Conservation (phyloP, 2,329 filamentous ascomycete genomes). For the Ceratocystis albifundus region DNA sequence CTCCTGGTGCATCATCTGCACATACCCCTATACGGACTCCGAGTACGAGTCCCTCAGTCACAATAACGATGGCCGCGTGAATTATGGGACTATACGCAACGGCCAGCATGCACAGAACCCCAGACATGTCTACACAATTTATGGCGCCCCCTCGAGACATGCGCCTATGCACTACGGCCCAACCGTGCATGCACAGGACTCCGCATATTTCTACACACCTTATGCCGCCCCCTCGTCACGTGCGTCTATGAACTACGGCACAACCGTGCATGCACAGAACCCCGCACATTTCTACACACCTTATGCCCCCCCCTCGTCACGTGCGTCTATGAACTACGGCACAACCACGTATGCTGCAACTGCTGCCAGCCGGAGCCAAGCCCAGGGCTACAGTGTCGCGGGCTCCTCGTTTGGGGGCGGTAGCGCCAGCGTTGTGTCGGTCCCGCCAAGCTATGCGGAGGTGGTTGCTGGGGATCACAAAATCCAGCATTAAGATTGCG, state of each 20-base stretch:
- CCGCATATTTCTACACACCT: slow-evolving; percentile 25
- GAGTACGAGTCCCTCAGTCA: slow-evolving; percentile 57
- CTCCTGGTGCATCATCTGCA: slow-evolving; percentile 95
- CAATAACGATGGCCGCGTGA: slow-evolving; percentile 49
- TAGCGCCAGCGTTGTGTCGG: slow-evolving; percentile 33
- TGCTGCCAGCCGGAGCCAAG: slow-evolving; percentile 25
- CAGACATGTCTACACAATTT: slow-evolving; percentile 25
- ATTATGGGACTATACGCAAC: slow-evolving; percentile 59
- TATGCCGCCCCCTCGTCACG: slow-evolving; percentile 27
- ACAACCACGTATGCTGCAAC: slow-evolving; percentile 28
- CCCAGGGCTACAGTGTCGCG: slow-evolving; percentile 29
- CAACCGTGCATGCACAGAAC: slow-evolving; percentile 31
- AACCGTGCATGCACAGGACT: slow-evolving; percentile 26
- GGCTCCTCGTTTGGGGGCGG: slow-evolving; percentile 36
- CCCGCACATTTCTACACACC: slow-evolving; percentile 25
- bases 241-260: slow-evolving; percentile 39
- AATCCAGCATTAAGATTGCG: slow-evolving; percentile 46
- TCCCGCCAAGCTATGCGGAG: slow-evolving; percentile 80
- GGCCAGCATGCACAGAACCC: slow-evolving; percentile 33
- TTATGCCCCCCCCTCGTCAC: slow-evolving; percentile 25
- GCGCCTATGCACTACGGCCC: slow-evolving; percentile 40
- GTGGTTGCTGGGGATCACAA: slow-evolving; percentile 86
- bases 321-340: slow-evolving; percentile 38
- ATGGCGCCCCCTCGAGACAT: slow-evolving; percentile 27
- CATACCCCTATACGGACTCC: slow-evolving; percentile 64